Evolutionary conservation across 75 land plant species (phyloP), one percentile per base, ranked within the genome.

Genomic region (Pinus taeda): DNA sequence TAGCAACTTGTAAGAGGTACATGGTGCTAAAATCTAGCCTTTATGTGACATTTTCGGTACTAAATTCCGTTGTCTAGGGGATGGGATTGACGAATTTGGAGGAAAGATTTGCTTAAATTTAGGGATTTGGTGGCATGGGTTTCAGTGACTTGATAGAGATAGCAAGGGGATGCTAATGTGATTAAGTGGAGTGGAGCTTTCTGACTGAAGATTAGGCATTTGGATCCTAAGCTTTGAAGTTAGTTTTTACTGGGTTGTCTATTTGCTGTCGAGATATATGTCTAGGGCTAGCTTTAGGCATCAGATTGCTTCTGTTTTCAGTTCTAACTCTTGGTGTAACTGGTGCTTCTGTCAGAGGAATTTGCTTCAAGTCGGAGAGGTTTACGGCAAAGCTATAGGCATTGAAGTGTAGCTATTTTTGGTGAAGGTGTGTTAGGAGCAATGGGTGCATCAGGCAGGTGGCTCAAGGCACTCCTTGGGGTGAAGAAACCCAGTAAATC

Each of bases 361-460:
- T 67, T 17, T 8, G 55, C 55, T 49, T 49, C 11, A 9, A 49
- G 55, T 49, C 55, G 55, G 55, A 49, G 72, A 39, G 42, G 72
- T 11, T n/a, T n/a, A 7, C 55, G 55, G 49, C 17, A 18, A 69
- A 67, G n/a, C 20, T 69, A 69, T 39, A 69, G 36, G n/a, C n/a
- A 69, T 39, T 42, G 22, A 37, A 69, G 49, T 20, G 72, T 45
- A 8, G 53, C 11, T 42, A 15, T 18, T 39, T 20, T 39, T 42
- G 42, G 72, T 37, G 39, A 2, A 4, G 53, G 72, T 42, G 20
- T n/a, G 49, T 21, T 69, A 12, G 49, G 9, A 61, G 69, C 57
- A 61, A 94, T 94, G 97, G 97, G 95, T 76, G 95, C 76, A 74
- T 94, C 97, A 42, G 89, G 93, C 60, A 94, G 87, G 81, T 94